These are phyloP conservation scores for Myxozyma kluyveri DNA, from an alignment of 805 yeast genomes.

Conservation along the genomic window DNA sequence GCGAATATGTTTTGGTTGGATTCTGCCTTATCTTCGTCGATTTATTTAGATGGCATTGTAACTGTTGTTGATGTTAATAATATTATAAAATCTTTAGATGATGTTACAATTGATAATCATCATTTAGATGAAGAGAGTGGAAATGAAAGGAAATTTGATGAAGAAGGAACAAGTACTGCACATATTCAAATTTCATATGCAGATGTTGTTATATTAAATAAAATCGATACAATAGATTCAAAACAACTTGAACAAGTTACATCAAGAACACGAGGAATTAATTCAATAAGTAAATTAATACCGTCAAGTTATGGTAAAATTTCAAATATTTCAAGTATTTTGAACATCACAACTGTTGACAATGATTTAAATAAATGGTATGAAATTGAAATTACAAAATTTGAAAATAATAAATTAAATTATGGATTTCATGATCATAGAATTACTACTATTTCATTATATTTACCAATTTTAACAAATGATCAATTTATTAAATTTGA, in stretches of 20 bases:
- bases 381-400: constrained; percentile 9
- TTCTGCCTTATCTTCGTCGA: constrained; percentile 77
- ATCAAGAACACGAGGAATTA: constrained; percentile 52
- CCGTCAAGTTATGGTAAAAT: constrained; percentile 74
- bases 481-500: constrained; percentile 49
- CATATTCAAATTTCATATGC: constrained; percentile 88
- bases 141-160: constrained; percentile 7
- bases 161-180: constrained; percentile 62
- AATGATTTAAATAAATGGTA: constrained; percentile 27
- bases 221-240: constrained; percentile 54
- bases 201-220: constrained; percentile 76
- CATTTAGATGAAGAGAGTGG: constrained; percentile 42
- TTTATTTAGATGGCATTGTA: constrained; percentile 86
- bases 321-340: constrained; percentile 53
- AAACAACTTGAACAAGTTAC: constrained; percentile 39
- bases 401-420: not conserved
- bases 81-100: constrained; percentile 63
- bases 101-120: constrained; percentile 43
- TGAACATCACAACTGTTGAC: constrained; percentile 80
- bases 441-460: constrained; percentile 53
- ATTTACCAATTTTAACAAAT: constrained; percentile 44
- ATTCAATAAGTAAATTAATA: constrained; percentile 63
- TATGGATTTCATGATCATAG: constrained; percentile 31
- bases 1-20: constrained; percentile 98
- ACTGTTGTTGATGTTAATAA: constrained; percentile 74